Evolutionary conservation across 225 moss, liverwort and hornwort genomes (phyloP), one percentile per base, ranked within the genome.

Genomic region (Climacium dendroides): DNA sequence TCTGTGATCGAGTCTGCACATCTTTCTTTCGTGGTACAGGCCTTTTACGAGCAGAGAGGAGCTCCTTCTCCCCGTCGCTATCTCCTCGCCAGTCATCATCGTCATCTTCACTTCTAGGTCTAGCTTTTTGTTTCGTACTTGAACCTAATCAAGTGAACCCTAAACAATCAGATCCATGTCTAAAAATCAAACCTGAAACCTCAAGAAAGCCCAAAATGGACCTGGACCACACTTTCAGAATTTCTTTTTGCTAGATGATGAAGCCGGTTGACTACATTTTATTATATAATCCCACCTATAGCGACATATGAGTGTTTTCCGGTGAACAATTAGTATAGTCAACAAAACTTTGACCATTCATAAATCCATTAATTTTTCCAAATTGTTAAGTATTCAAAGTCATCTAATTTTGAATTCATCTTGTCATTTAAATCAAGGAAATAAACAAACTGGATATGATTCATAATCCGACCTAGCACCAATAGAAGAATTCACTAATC

Each of bases 1-100:
- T 71, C 64, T 57, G 87, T 65, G 90, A 85, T 61, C 87, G 84
- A 85, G 86, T 88, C 72, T 78, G 86, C 57, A 84, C 72, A 48
- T 67, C 71, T 81, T 79, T 83, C 81, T 90, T 87, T 77, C 58
- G 64, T 50, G 74, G 70, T 24, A 35, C 25, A 83, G 84, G 72
- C 53, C 65, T 86, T 82, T 88, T 88, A 55, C 88, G 86, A 60
- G 79, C 19, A 12, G 87, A 75, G 64, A 87, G 81, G 13, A 88
- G 73, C 66, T 89, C 81, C 78, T 53, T 86, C 71, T 90, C 92
- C 52, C 88, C 92, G 62, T 90, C 93, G 45, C 85, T 88, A 20
- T 93, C 93, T 86, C 92, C 93, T 88, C 78, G 81, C 92, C 92
- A 93, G 37, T 93, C 89, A 71, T 90, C 91, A 71, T 88, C 90